Evolutionary conservation across 257 asterid species (phyloP).

Genomic region (Datura wrightii): DNA sequence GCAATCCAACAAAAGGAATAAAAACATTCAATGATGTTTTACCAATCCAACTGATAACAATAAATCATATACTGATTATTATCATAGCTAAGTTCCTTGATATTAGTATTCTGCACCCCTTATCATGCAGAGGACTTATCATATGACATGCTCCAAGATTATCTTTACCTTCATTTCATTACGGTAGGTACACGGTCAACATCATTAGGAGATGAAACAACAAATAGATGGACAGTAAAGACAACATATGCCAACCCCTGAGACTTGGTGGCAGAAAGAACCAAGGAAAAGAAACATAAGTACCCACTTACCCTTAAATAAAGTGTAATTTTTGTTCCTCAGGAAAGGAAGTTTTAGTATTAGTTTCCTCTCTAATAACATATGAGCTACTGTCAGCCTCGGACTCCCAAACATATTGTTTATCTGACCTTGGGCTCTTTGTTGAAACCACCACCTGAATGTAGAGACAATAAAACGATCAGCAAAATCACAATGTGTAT

Average conservation of each 20-base stretch:
- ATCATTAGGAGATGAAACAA: neutral
- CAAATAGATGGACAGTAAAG: neutral
- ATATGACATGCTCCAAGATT: neutral
- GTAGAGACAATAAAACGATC: neutral
- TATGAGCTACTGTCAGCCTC: conserved; percentile 89
- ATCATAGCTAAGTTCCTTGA: neutral
- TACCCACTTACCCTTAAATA: conserved; percentile 63
- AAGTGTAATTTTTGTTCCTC: conserved; percentile 93
- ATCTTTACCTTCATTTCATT: neutral
- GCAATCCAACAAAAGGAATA: neutral
- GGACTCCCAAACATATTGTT: conserved; percentile 93
- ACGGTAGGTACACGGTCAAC: neutral
- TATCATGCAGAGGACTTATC: neutral
- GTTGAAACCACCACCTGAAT: conserved; percentile 86
- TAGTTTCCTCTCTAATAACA: conserved; percentile 75
- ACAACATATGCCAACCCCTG: too few species aligned
- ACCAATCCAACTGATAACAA: neutral
- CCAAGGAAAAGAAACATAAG: neutral
- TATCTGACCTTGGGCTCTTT: conserved; percentile 90
- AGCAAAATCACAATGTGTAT: conserved; percentile 7
- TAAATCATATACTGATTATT: neutral
- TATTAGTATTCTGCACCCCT: neutral
- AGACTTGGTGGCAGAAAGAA: neutral
- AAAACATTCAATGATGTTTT: neutral
- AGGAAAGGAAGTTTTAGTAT: conserved; percentile 63